Percentiles rank a stretch among this genome's conserved stretches.
phyloP scores from a whole-genome alignment of 179 eudicot genomes.

The Sideroxylon spinosum region DNA sequence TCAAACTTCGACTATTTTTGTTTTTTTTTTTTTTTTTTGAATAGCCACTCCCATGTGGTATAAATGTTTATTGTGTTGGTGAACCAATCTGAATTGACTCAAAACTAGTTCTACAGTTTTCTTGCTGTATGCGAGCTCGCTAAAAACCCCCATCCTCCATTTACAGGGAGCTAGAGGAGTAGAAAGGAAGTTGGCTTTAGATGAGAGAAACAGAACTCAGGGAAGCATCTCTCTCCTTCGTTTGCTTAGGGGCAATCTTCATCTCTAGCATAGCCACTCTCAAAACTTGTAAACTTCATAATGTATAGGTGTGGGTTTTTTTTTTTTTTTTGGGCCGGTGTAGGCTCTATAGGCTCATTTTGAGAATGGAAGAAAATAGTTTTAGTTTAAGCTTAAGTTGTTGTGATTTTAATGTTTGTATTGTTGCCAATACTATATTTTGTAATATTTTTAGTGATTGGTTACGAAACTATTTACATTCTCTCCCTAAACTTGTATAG shows the following conservation, averaged over 20 bases:
- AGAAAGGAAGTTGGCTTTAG: constrained; percentile 30
- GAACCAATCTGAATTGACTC: background rate
- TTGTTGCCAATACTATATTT: no score
- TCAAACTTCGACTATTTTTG: background rate
- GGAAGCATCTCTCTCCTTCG: constrained; percentile 55
- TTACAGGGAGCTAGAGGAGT: constrained; percentile 49
- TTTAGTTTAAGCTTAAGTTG: background rate
- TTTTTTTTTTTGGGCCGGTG: constrained; percentile 6
- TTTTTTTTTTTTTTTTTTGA: background rate
- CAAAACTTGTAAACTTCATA: background rate
- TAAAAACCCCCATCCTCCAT: background rate
- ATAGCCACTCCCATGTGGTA: background rate
- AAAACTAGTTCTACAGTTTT: background rate
- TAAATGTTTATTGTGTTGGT: background rate
- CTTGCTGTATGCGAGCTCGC: background rate
- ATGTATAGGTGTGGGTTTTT: background rate
- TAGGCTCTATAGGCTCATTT: background rate
- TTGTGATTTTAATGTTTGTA: background rate
- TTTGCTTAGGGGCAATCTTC: constrained; percentile 46
- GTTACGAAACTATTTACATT: no score
- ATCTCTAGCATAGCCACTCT: constrained; percentile 20
- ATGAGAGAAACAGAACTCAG: constrained; percentile 39
- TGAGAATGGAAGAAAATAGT: background rate
- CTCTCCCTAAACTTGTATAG: no score
- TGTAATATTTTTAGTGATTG: no score